phyloP scores from a whole-genome alignment of 2,329 filamentous ascomycete species.

The Tolypocladium tropicale region DNA sequence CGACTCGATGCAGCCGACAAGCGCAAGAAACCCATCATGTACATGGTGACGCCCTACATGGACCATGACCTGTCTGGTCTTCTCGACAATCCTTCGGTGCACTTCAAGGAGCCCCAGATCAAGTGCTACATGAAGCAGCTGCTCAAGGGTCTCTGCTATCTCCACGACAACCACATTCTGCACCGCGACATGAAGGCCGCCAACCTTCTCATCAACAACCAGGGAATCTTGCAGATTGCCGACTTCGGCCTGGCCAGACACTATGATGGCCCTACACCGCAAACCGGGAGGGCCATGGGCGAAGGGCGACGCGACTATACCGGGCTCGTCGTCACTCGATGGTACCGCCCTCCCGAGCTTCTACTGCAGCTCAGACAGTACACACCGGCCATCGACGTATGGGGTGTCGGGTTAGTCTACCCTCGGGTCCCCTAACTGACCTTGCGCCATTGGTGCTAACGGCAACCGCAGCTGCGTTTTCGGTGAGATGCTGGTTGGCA shows the following conservation, averaged over 20 bases:
- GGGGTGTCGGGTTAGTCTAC: slow-evolving; percentile 76
- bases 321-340: slow-evolving; percentile 89
- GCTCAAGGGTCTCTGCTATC: slow-evolving; percentile 77
- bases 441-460: slow-evolving; percentile 9
- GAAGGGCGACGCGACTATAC: slow-evolving; percentile 87
- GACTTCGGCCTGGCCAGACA: slow-evolving; percentile 93
- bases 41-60: slow-evolving; percentile 99
- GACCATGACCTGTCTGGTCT: slow-evolving; percentile 97
- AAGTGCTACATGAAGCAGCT: slow-evolving; percentile 97
- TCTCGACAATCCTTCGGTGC: slow-evolving; percentile 85
- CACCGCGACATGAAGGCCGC: slow-evolving; percentile 99
- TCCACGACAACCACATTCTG: slow-evolving; percentile 82
- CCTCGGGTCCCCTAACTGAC: background rate
- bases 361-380: slow-evolving; percentile 80
- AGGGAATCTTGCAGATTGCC: slow-evolving; percentile 87
- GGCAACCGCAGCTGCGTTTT: slow-evolving; percentile 72
- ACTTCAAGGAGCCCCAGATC: slow-evolving; percentile 81
- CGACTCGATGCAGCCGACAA: slow-evolving; percentile 48
- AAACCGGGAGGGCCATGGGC: slow-evolving; percentile 68
- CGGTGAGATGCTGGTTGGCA: slow-evolving; percentile 91
- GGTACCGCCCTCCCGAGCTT: slow-evolving; percentile 93
- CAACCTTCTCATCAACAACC: slow-evolving; percentile 92
- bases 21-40: slow-evolving; percentile 77
- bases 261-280: slow-evolving; percentile 77
- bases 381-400: slow-evolving; percentile 96